phyloP scores from a whole-genome alignment of 2,329 filamentous ascomycete species.

The Fusarium marasasianum region DNA sequence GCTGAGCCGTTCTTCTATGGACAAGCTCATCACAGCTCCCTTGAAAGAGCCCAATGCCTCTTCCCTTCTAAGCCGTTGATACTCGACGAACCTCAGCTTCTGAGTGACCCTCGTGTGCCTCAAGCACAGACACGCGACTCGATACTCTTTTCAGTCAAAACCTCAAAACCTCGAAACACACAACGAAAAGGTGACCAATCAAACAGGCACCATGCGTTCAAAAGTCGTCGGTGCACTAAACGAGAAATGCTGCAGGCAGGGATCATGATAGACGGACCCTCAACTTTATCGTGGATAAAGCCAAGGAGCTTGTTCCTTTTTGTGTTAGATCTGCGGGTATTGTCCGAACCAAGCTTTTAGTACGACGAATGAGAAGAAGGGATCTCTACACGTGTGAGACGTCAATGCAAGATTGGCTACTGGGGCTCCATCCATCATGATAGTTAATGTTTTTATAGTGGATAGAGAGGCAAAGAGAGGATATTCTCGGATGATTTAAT shows the following conservation, averaged over 20 bases:
- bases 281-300: constrained; percentile 40
- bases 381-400: constrained; percentile 33
- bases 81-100: background rate
- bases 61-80: background rate
- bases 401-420: constrained; percentile 38
- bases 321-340: constrained; percentile 20
- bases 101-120: background rate
- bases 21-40: background rate
- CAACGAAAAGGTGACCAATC: constrained; percentile 15
- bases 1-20: too few species aligned
- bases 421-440: background rate
- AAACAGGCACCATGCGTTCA: constrained; percentile 11
- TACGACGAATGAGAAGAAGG: constrained; percentile 4
- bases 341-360: constrained; percentile 1
- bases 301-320: constrained; percentile 17
- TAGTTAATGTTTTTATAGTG: background rate
- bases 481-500: background rate
- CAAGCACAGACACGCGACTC: constrained; percentile 30
- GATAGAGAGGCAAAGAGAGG: background rate
- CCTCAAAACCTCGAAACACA: constrained; percentile 1
- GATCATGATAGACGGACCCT: background rate
- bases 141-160: constrained; percentile 18
- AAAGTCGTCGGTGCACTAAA: constrained; percentile 15
- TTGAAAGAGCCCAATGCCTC: background rate
- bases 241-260: constrained; percentile 7